Evolutionary conservation across 331 rosid genomes (phyloP).

Genomic region (Stylosanthes scabra): DNA sequence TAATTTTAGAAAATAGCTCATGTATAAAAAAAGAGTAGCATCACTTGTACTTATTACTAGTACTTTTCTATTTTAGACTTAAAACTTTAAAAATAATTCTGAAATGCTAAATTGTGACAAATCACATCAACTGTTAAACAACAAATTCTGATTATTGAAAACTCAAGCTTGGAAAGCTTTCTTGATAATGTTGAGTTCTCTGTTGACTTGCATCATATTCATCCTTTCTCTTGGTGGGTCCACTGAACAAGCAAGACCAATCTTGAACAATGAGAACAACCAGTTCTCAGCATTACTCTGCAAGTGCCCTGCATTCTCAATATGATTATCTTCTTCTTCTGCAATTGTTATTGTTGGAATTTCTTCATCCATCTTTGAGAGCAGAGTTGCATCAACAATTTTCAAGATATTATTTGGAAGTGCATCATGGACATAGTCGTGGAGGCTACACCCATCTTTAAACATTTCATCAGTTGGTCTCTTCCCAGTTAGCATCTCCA

Average conservation of each 20-base stretch:
- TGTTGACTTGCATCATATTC: constrained; percentile 31
- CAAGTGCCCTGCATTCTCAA: not conserved
- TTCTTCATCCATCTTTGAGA: not conserved
- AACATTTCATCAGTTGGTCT: constrained; percentile 34
- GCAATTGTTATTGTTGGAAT: too few relatives aligned
- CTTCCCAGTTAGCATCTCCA: constrained; percentile 40
- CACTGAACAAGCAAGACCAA: constrained; percentile 45
- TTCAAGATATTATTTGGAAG: not conserved
- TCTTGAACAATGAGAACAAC: constrained; percentile 28
- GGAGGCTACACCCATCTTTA: not conserved
- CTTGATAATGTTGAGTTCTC: constrained; percentile 14
- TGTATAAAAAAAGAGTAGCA: too few relatives aligned
- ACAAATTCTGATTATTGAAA: too few relatives aligned
- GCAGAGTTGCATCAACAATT: not conserved
- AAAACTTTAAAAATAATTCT: too few relatives aligned
- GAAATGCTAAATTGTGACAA: too few relatives aligned
- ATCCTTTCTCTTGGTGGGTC: constrained; percentile 39
- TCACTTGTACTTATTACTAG: too few relatives aligned
- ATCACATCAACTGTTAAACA: too few relatives aligned
- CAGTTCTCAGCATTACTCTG: constrained; percentile 6
- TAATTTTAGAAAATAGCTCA: too few relatives aligned
- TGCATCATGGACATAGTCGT: not conserved
- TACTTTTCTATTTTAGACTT: too few relatives aligned
- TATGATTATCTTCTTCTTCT: not conserved
- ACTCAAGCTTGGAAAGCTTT: not conserved